These are phyloP conservation scores for Trifolium dubium DNA, from an alignment of 306 rosid genomes.

Conservation along the genomic window DNA sequence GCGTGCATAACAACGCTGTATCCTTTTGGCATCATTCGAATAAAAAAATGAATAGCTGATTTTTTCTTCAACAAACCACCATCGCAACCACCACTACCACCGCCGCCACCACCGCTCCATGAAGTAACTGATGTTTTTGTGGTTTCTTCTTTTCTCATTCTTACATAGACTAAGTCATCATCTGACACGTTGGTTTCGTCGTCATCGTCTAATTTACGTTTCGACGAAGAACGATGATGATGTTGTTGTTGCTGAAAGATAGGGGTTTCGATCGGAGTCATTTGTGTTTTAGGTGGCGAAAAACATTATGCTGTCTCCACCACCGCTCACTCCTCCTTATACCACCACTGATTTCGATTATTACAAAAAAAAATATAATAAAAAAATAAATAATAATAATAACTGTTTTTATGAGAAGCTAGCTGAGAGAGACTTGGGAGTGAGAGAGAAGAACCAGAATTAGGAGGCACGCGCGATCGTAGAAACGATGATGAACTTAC, in stretches of 20 bases:
- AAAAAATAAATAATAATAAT: neutral
- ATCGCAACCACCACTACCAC: neutral
- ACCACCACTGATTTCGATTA: neutral
- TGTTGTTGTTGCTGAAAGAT: conserved; percentile 46
- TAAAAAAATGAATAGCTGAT: conserved; percentile 66
- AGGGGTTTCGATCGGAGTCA: conserved; percentile 68
- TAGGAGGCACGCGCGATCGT: neutral
- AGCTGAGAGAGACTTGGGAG: neutral
- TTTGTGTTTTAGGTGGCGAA: conserved; percentile 51
- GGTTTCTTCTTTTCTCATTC: conserved; percentile 70
- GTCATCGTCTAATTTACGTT: conserved; percentile 73
- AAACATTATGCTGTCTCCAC: neutral
- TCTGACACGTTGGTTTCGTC: conserved; percentile 32
- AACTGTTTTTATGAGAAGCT: neutral
- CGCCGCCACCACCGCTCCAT: neutral
- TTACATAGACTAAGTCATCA: conserved; percentile 61
- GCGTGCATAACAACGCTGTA: conserved; percentile 70
- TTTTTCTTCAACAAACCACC: neutral
- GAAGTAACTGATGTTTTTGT: conserved; percentile 59
- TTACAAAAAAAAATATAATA: neutral
- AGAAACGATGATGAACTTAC: neutral
- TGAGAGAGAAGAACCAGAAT: neutral
- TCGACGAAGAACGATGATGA: conserved; percentile 46
- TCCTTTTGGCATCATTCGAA: conserved; percentile 61
- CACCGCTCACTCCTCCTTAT: neutral